These are phyloP conservation scores for Vicia sativa DNA, from an alignment of 306 rosid genomes.

Conservation along the genomic window DNA sequence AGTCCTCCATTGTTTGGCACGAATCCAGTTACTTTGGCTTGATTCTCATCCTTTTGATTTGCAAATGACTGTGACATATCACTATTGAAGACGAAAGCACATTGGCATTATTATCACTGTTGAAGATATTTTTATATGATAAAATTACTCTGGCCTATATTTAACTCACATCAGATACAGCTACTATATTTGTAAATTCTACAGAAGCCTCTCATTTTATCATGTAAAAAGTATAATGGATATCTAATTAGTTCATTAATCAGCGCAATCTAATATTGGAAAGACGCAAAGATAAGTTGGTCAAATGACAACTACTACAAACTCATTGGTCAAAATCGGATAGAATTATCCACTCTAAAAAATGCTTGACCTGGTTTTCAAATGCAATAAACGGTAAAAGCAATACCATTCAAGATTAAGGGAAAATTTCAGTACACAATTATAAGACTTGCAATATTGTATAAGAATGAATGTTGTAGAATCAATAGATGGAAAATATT, in stretches of 20 bases:
- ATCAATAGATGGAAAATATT: slow-evolving; percentile 16
- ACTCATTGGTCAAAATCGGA: no score
- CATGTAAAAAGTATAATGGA: no score
- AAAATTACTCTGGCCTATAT: slow-evolving; percentile 2
- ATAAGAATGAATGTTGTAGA: neutral
- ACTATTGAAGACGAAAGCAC: slow-evolving; percentile 55
- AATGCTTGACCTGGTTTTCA: neutral
- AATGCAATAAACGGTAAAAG: neutral
- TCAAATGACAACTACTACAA: neutral
- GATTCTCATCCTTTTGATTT: slow-evolving; percentile 67
- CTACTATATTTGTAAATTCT: slow-evolving; percentile 20
- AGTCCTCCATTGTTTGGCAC: slow-evolving; percentile 49
- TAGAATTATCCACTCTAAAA: neutral
- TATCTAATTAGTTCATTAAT: neutral
- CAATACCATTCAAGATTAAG: neutral
- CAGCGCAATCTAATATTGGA: neutral
- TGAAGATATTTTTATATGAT: neutral
- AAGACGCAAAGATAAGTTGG: neutral
- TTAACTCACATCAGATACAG: neutral
- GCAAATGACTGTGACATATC: slow-evolving; percentile 84
- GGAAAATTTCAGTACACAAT: neutral
- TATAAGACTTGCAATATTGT: neutral
- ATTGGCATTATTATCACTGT: slow-evolving; percentile 1
- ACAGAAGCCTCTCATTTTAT: slow-evolving; percentile 1
- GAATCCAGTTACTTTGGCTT: slow-evolving; percentile 56